These are phyloP conservation scores for Camelina neglecta DNA, from an alignment of 345 rosid species.

Conservation along the genomic window DNA sequence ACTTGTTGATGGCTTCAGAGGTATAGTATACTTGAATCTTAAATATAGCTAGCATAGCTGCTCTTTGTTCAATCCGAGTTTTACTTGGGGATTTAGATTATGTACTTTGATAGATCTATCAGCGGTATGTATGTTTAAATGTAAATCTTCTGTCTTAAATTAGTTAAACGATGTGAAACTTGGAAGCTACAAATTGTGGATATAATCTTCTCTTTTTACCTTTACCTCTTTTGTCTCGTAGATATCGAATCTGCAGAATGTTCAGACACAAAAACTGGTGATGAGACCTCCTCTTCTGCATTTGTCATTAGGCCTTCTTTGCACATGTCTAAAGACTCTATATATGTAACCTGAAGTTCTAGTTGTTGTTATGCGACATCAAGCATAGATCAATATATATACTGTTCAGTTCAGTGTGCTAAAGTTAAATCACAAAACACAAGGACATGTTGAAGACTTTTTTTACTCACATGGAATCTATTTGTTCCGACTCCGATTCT, in stretches of 20 bases:
- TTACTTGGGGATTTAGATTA: neutral
- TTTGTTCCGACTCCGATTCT: conserved; percentile 20
- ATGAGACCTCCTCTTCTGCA: conserved; percentile 22
- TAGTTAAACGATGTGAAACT: neutral
- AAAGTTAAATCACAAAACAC: conserved; percentile 8
- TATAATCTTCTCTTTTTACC: neutral
- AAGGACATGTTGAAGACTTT: conserved; percentile 18
- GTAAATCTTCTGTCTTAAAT: neutral
- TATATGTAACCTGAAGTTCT: conserved; percentile 22
- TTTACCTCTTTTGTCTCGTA: neutral
- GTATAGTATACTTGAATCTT: conserved; percentile 4
- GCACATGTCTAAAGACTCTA: conserved; percentile 15
- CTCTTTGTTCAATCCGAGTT: neutral
- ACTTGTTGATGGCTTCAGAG: neutral
- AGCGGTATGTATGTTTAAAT: neutral
- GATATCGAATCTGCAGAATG: conserved; percentile 23
- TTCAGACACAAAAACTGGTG: neutral
- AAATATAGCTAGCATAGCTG: conserved; percentile 9
- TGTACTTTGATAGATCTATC: neutral
- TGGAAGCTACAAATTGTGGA: neutral
- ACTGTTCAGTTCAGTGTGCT: neutral
- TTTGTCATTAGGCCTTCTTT: neutral
- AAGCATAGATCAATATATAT: neutral
- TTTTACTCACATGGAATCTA: neutral
- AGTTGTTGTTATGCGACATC: conserved; percentile 13